Base-by-base conservation (phyloP, 768 basidiomycete species). In the Suillus bovinus region DNA sequence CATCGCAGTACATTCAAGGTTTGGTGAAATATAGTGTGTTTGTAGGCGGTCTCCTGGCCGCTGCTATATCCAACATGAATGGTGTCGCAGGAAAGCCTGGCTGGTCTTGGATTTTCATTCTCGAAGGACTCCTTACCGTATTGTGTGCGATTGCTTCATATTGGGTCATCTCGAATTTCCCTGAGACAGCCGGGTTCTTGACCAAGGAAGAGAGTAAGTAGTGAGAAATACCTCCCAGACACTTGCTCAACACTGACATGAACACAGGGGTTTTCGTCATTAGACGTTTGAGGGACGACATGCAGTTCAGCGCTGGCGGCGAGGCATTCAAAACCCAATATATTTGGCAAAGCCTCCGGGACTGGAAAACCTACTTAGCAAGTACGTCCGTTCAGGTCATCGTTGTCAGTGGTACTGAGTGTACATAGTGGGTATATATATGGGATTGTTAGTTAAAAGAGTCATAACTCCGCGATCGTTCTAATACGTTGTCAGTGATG, bases 111-210 rank as follows among this genome's bases (percentile, higher is more conserved):
- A 87, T 88, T 62, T 89, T 89, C 70, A 89, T 91, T 61, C 70
- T 92, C 5, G 89, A 91, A 72, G 91, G 91, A 3, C 74, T 91
- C 44, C 77, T 84, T 39, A 93, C 91, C 0, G 77, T 92, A 38
- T 27, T 88, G 3, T 79, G 82, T 49, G 84, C 84, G 10, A 57
- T 84, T 9, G 78, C 78, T 4, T 88, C 89, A 0, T 92, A 82
- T 77, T 92, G 86, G 82, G 73, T 93, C 55, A 82, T 94, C 24
- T 83, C 88, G 67, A 90, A 92, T 72, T 93, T 92, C 71, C 90
- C 91, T 2, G 88, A 90, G 59, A 85, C 81, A 0, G 88, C 90
- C 1, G 86, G 80, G 62, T 93, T 93, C 73, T 76, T 93, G 42
- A 84, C 79, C 8, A 81, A 85, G 38, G 71, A 80, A 36, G 91